phyloP scores from a whole-genome alignment of 2,329 filamentous ascomycete species.

The Stagonosporopsis tanaceti region DNA sequence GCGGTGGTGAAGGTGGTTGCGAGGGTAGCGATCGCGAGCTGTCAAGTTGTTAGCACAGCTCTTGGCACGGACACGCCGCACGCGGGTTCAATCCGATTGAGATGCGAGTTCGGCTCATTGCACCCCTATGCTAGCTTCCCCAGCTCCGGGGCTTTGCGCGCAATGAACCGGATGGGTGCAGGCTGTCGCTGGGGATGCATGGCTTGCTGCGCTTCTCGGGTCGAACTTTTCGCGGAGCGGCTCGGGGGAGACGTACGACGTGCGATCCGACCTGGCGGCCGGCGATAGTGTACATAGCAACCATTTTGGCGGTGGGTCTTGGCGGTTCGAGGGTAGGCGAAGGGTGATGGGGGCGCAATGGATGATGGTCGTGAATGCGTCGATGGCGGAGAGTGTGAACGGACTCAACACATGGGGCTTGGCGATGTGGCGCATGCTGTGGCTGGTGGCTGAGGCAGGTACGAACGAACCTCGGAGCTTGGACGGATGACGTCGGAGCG shows the following conservation, averaged over 20 bases:
- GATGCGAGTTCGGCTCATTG: neutral
- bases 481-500: conserved; percentile 19
- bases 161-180: neutral
- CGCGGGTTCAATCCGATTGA: neutral
- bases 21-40: conserved; percentile 69
- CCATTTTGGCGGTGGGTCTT: conserved; percentile 53
- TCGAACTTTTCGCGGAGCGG: conserved; percentile 27
- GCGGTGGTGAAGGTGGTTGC: conserved; percentile 46
- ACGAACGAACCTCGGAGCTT: conserved; percentile 12
- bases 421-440: conserved; percentile 18
- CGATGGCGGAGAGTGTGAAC: conserved; percentile 33
- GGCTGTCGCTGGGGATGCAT: neutral
- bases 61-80: neutral
- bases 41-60: neutral
- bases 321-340: conserved; percentile 24
- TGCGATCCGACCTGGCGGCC: conserved; percentile 64
- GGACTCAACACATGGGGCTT: conserved; percentile 28
- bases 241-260: conserved; percentile 53
- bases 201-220: neutral
- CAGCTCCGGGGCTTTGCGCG: neutral
- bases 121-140: neutral
- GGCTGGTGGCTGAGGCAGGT: conserved; percentile 5
- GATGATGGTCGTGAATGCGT: conserved; percentile 32
- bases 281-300: conserved; percentile 60
- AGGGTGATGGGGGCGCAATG: conserved; percentile 41